These are phyloP conservation scores for Areca catechu DNA, from an alignment of 176 grass and related monocot species.

Conservation along the genomic window DNA sequence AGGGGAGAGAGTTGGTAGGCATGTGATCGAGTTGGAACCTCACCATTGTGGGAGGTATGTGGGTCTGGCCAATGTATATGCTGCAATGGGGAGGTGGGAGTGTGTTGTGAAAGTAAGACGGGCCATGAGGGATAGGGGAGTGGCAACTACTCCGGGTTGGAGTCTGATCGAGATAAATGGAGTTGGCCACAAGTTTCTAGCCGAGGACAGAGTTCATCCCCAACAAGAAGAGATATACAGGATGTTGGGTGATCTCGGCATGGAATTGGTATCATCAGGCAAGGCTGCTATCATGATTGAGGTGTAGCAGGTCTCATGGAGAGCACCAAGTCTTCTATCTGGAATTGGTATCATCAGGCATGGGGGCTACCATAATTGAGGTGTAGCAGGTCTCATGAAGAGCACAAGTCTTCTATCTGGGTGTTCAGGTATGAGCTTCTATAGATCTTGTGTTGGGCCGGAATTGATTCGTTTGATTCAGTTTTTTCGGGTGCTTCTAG, in stretches of 20 bases:
- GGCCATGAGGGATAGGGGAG: conserved; percentile 1
- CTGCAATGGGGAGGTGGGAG: conserved; percentile 3
- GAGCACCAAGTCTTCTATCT: too few relatives aligned
- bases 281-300: too few relatives aligned
- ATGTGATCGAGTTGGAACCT: conserved; percentile 3
- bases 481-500: too few relatives aligned
- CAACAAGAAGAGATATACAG: background rate
- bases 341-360: too few relatives aligned
- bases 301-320: too few relatives aligned
- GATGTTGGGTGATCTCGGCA: background rate
- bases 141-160: background rate
- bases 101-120: background rate
- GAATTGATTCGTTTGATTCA: too few relatives aligned
- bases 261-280: background rate
- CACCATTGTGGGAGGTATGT: conserved; percentile 8
- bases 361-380: too few relatives aligned
- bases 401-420: too few relatives aligned
- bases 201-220: background rate
- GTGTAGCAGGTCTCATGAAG: too few relatives aligned
- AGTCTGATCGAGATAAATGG: conserved; percentile 1
- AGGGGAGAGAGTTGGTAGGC: background rate
- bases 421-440: too few relatives aligned
- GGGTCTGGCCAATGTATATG: conserved; percentile 13
- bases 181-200: background rate
- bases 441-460: too few relatives aligned